These are phyloP conservation scores for Starmerella floris DNA, from an alignment of 805 yeast genomes.

Conservation along the genomic window DNA sequence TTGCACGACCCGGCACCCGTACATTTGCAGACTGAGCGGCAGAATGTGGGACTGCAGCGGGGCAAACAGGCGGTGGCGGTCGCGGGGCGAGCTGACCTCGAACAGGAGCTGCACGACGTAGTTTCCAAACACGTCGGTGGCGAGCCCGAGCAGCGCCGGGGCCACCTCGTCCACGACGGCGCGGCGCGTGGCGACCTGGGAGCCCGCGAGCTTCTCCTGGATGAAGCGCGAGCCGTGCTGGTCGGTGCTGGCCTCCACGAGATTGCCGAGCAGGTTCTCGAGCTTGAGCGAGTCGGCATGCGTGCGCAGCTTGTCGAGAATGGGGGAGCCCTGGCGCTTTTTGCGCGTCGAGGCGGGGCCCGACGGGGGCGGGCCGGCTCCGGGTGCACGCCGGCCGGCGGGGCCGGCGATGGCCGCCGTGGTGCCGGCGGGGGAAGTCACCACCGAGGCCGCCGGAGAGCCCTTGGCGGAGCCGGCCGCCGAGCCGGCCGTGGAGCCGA, in stretches of 20 bases:
- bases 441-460: background rate
- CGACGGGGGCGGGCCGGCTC: background rate
- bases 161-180: conserved; percentile 73
- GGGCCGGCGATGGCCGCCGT: background rate
- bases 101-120: conserved; percentile 91
- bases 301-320: conserved; percentile 8
- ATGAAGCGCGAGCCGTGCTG: conserved; percentile 96
- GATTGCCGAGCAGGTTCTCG: conserved; percentile 70
- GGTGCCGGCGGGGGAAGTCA: background rate
- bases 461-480: background rate
- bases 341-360: conserved; percentile 4
- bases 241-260: conserved; percentile 82
- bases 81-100: conserved; percentile 64
- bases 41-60: conserved; percentile 64
- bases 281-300: conserved; percentile 36
- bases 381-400: background rate
- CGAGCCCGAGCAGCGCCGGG: conserved; percentile 57
- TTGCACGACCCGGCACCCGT: conserved; percentile 95
- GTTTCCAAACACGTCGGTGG: conserved; percentile 96
- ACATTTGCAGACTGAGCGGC: conserved; percentile 78
- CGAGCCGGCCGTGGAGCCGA: too few species aligned
- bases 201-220: conserved; percentile 66
- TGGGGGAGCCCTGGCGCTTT: conserved; percentile 10
- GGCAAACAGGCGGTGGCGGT: conserved; percentile 52
- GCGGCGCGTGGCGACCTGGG: conserved; percentile 59